Evolutionary conservation across 202 grass and related monocot genomes (phyloP), one percentile per base, ranked within the genome.

Genomic region (Digitaria exilis): DNA sequence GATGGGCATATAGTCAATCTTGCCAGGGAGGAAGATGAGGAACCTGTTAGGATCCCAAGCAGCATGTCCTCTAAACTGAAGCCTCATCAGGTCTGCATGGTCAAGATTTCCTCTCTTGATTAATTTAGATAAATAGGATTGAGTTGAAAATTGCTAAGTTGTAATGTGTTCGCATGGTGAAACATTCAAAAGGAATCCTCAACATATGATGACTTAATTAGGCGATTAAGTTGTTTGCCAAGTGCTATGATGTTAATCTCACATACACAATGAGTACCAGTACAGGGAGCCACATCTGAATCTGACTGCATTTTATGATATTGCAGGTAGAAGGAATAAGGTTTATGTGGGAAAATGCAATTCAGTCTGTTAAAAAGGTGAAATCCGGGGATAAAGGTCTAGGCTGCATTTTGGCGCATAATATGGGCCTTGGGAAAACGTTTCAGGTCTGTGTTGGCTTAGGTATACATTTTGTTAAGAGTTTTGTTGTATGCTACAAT

Each of bases 281-380:
- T 39, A 43, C 31, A 44, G 43, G 22, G 43, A 32, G 9, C 18
- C 72, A 57, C 55, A 73, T 73, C 59, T 68, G 41, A 78, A 56
- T 77, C 56, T 73, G 48, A 85, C 35, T 37, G 9, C 10, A 68
- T 83, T 80, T 87, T 84, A 62, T 89, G 28, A 65, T 88, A 74
- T 71, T 84, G 57, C 77, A 98, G 96, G 84, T 94, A 81, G 50
- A 86, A 70, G 96, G 96, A 69, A 94, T 98, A 98, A 86, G 83
- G 82, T 98, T 98, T 83, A 89, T 98, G 91, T 98, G 96, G 96
- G 96, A 98, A 86, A 98, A 98, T 87, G 76, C 96, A 63, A 94
- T 98, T 55, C 96, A 98, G 69, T 98, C 93, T 76, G 91, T 92
- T 54, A 95, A 90, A 87, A 96, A 90, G 80, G 87, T 92, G 62